A percentile compares a stretch with the other conserved stretches of the same genome.
phyloP scores from a whole-genome alignment of 179 eudicot species.

The Amaranthus tricolor region DNA sequence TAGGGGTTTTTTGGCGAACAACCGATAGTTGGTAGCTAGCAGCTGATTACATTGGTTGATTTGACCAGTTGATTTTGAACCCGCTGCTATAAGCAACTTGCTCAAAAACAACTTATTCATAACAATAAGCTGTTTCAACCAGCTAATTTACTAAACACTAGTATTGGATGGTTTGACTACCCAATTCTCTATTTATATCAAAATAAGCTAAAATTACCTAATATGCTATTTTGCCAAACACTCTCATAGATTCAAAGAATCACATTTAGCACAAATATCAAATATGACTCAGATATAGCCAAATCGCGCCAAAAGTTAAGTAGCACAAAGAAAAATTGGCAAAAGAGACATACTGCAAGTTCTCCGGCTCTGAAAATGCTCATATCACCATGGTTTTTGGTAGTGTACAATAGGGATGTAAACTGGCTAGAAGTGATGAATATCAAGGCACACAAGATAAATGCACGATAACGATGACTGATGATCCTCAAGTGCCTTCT shows the following conservation, averaged over 20 bases:
- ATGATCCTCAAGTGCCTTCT: conserved; percentile 76
- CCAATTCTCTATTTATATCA: too few species aligned
- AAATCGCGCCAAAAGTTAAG: not conserved
- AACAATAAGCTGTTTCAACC: too few species aligned
- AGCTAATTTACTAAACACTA: too few species aligned
- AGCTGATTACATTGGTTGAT: too few species aligned
- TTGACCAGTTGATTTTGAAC: too few species aligned
- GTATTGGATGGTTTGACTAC: too few species aligned
- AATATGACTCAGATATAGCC: not conserved
- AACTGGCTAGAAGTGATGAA: conserved; percentile 73
- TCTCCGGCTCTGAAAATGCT: conserved; percentile 72
- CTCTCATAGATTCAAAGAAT: too few species aligned
- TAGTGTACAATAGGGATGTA: conserved; percentile 61
- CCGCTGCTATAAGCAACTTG: too few species aligned
- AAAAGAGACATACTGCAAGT: conserved; percentile 60
- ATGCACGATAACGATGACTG: conserved; percentile 77
- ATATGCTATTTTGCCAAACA: not conserved
- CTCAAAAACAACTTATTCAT: too few species aligned
- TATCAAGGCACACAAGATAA: conserved; percentile 59
- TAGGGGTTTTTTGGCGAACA: too few species aligned
- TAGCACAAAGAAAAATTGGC: not conserved
- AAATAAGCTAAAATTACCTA: too few species aligned
- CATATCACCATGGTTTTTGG: conserved; percentile 47
- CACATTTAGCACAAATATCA: not conserved
- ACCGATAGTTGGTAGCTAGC: too few species aligned